These are phyloP conservation scores for Naganishia vishniacii DNA, from an alignment of 768 basidiomycete species.

Conservation along the genomic window DNA sequence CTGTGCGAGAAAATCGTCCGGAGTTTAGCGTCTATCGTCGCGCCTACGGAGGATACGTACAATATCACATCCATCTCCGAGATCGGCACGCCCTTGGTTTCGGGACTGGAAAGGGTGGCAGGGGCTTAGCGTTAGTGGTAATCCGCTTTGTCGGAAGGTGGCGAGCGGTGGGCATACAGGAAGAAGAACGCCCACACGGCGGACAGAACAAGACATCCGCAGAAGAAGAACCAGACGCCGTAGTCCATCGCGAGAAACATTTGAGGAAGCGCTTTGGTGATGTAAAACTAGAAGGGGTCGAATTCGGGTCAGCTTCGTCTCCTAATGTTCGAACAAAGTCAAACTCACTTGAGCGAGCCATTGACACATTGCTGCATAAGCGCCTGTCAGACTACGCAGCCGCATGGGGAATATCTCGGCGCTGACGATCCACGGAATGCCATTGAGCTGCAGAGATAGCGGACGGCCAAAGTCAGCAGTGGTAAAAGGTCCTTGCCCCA, in stretches of 20 bases:
- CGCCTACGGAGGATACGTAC: too few species aligned
- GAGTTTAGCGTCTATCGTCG: too few species aligned
- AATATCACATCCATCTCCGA: conserved; percentile 3
- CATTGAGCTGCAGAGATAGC: neutral
- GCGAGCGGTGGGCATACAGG: conserved; percentile 39
- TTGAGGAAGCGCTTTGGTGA: conserved; percentile 44
- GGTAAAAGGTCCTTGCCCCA: neutral
- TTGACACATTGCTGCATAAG: conserved; percentile 32
- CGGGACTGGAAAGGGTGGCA: conserved; percentile 42
- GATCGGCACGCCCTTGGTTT: conserved; percentile 44
- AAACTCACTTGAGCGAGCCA: conserved; percentile 30
- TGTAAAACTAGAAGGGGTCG: conserved; percentile 32
- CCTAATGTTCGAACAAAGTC: neutral
- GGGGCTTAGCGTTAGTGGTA: too few species aligned
- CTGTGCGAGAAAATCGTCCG: too few species aligned
- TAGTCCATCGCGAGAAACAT: conserved; percentile 42
- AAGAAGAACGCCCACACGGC: conserved; percentile 52
- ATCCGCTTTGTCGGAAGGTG: too few species aligned
- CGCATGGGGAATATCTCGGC: conserved; percentile 41
- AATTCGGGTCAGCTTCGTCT: too few species aligned
- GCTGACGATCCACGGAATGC: neutral
- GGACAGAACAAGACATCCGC: conserved; percentile 42
- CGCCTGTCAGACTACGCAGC: conserved; percentile 37
- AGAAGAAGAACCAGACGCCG: conserved; percentile 45
- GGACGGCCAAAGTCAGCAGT: neutral